Conservation (phyloP, 176 grass and related monocot species). For the Triticum turgidum region DNA sequence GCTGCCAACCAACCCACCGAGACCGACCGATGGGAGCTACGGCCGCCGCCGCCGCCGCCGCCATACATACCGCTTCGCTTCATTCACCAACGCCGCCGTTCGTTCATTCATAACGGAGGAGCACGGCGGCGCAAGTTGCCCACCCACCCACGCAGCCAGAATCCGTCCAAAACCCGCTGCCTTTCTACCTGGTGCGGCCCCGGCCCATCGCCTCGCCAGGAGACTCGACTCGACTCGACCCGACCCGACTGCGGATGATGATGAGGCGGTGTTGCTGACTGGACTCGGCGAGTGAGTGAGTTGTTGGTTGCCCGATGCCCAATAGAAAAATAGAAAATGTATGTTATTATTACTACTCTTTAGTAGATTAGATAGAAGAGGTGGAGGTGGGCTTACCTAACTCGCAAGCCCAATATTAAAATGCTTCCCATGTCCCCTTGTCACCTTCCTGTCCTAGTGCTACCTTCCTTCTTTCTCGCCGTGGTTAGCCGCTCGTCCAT, state of each 20-base stretch:
- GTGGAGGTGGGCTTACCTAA: constrained; percentile 33
- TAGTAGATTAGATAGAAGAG: no score
- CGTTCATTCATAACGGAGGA: not conserved
- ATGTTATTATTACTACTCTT: no score
- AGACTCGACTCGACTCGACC: no score
- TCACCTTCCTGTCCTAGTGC: not conserved
- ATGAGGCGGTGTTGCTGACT: no score
- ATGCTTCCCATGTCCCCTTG: constrained; percentile 8
- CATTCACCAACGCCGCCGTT: not conserved
- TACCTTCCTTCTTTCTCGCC: not conserved
- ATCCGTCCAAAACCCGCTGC: constrained; percentile 33
- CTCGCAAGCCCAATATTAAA: constrained; percentile 15
- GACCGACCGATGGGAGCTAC: not conserved
- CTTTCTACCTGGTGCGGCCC: not conserved
- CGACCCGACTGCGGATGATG: no score
- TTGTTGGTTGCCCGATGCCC: no score
- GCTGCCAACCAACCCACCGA: not conserved
- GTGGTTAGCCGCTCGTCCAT: constrained; percentile 17
- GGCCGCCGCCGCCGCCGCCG: not conserved
- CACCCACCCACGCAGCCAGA: not conserved
- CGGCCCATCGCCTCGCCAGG: no score
- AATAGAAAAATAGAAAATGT: no score
- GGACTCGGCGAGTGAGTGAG: no score
- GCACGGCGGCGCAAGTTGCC: not conserved
- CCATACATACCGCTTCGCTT: not conserved